A percentile compares a stretch with the other conserved stretches of the same genome.
phyloP scores from a whole-genome alignment of 371 early-diverging fungal genomes.

The Mucor racemosus region DNA sequence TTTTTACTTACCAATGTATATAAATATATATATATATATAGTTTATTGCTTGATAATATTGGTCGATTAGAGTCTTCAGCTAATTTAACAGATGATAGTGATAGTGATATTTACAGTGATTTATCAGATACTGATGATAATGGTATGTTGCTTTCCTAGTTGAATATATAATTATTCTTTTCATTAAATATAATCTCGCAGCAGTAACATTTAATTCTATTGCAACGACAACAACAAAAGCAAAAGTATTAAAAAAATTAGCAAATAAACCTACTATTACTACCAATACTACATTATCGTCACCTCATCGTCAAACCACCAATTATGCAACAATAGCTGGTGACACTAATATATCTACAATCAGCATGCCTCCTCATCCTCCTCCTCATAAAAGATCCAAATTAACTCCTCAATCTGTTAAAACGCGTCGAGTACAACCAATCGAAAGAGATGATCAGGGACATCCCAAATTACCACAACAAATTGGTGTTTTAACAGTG shows the following conservation, averaged over 20 bases:
- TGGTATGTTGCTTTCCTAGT: no score
- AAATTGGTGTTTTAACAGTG: slow-evolving; percentile 84
- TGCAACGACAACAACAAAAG: background rate
- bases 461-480: slow-evolving; percentile 76
- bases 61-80: slow-evolving; percentile 29
- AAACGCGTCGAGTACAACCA: slow-evolving; percentile 59
- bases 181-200: background rate
- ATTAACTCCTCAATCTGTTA: slow-evolving; percentile 38
- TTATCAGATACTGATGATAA: slow-evolving; percentile 24
- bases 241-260: slow-evolving; percentile 15
- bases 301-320: slow-evolving; percentile 1
- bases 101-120: slow-evolving; percentile 46
- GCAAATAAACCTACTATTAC: background rate
- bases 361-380: slow-evolving; percentile 28
- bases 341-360: slow-evolving; percentile 11
- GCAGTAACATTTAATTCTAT: background rate
- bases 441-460: slow-evolving; percentile 76
- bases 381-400: slow-evolving; percentile 56
- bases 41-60: slow-evolving; percentile 56
- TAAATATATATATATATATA: slow-evolving; percentile 2
- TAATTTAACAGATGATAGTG: slow-evolving; percentile 33
- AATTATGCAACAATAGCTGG: background rate
- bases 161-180: no score
- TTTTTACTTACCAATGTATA: no score
- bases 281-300: slow-evolving; percentile 1